Base-by-base conservation (phyloP, 2,329 filamentous ascomycete genomes). In the Rosellinia necatrix region DNA sequence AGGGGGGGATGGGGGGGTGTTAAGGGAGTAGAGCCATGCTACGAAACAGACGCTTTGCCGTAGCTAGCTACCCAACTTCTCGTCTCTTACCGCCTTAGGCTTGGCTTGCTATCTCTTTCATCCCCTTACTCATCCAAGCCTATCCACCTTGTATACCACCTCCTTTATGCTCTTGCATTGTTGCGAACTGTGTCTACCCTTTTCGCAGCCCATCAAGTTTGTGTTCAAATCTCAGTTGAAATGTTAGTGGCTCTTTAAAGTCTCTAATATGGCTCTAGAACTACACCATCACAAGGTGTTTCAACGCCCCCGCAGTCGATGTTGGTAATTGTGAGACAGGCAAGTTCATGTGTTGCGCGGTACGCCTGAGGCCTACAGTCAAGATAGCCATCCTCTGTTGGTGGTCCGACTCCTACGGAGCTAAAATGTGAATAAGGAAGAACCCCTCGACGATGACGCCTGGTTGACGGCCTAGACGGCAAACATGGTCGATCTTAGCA, bases 371-470 rank as follows among this genome's bases (percentile, higher is more conserved):
- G 21, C 56, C 54, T 17, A 12, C n/a, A 56, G 21, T 52, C 56
- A 56, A 22, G 22, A 49, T 32, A 3, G 25, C 24, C 3, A 21
- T 7, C 17, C 53, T 42, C 30, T 29, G 12, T 21, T 2, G 3
- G 12, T 35, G 5, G 48, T 41, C 22, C 15, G 2, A 15, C 15
- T 49, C 22, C 15, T 2, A 15, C 15, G 44, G 19, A 34, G 13
- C 47, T 52, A 19, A 49, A 4, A 7, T 40, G 7, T n/a, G 3
- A 38, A 41, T 1, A 49, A 60, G 58, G 24, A 43, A 4, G 38
- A 58, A 15, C 58, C 58, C 15, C 49, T 66, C 17, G 58, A 61
- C 49, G 51, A 62, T 19, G 63, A 63, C 2, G 56, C 51, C 12
- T 59, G 61, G 60, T 13, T 53, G 17, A 60, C 60, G 13, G 53